Base-by-base conservation (phyloP, 495 filamentous ascomycete genomes). In the Podospora didyma region DNA sequence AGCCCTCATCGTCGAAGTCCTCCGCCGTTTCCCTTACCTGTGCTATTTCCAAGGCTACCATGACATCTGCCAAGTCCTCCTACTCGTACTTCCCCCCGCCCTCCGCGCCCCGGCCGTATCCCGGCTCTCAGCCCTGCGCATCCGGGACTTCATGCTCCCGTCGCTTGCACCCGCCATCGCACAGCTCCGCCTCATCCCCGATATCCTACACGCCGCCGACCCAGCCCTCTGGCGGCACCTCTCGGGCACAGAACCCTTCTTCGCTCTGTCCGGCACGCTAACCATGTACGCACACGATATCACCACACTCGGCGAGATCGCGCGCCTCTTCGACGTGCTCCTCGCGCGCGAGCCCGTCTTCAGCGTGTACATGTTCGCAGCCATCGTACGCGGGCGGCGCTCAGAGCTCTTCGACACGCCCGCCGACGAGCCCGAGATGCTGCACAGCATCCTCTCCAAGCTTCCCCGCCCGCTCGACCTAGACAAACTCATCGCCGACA, bases 1-100 rank as follows among this genome's bases (percentile, higher is more conserved):
- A 14, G 69, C 80, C 54, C 74, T 97, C 19, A 96, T 97, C 65
- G 81, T 78, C 41, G 78, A 86, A 58, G 81, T 91, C 19, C 80
- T 97, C 22, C 82, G 94, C 17, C 79, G 82, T 10, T 79, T 96
- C 64, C 95, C 94, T 4, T 86, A 88, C 75, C 85, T 98, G 12
- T 88, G 83, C 73, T 98, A 98, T 73, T 97, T 97, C 74, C 94
- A 98, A 77, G 94, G 94, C 58, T 98, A 96, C 72, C 94, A 98
- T 68, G 94, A 98, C 72, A 97, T 98, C 64, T 93, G 89, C 59
- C 95, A 97, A 69, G 94, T 98, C n/a, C 78, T 98, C 46, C 82
- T 97, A 4, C 80, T 98, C 16, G 90, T 96, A 7, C 76, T 97
- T 2, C 77, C 82, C 5, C 55, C 74, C n/a, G 70, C 78, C 3